Base-by-base conservation (phyloP, 495 filamentous ascomycete genomes). In the Choiromyces venosus region DNA sequence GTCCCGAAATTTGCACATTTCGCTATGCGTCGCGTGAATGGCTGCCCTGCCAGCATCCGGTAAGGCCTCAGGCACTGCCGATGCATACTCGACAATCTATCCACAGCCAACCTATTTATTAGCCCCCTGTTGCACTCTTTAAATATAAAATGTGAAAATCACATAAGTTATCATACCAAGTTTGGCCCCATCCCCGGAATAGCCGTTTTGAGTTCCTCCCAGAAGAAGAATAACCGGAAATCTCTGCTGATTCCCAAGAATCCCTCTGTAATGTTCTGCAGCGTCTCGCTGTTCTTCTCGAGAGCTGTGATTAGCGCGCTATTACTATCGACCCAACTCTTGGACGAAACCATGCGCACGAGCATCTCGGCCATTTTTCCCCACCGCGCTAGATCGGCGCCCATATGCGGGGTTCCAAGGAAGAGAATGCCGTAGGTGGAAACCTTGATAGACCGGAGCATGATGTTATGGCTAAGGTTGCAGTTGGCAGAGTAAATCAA, bases 401-500 rank as follows among this genome's bases (percentile, higher is more conserved):
- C 93, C 65, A 87, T 89, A 79, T 96, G 93, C 12, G 93, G 93
- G n/a, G 93, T 96, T 29, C 93, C 93, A 39, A 96, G 85, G 79
- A 96, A 96, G 35, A 96, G 85, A 38, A 96, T 89, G 29, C 91
- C 92, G 72, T 91, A 96, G 0, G 92, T 94, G 3, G 91, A 93
- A 12, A 94, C 89, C 75, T 88, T 93, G 36, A 96, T 88, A 7
- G 91, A 92, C 37, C 93, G 88, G 7, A 91, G 85, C 74, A 93
- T 89, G 78, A 91, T 87, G 25, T 89, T 89, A 76, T 91, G 87
- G 70, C 88, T 87, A 44, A 86, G 87, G 10, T 85, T 87, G 29
- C 92, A 82, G 67, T 86, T 90, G 56, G 87, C 86, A 66, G 89
- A 91, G 82, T 88, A 87, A 38, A 89, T 89, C 37, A 92, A 81